Evolutionary conservation across 495 filamentous ascomycete genomes (phyloP), one percentile per base, ranked within the genome.

Genomic region (Podospora comata): DNA sequence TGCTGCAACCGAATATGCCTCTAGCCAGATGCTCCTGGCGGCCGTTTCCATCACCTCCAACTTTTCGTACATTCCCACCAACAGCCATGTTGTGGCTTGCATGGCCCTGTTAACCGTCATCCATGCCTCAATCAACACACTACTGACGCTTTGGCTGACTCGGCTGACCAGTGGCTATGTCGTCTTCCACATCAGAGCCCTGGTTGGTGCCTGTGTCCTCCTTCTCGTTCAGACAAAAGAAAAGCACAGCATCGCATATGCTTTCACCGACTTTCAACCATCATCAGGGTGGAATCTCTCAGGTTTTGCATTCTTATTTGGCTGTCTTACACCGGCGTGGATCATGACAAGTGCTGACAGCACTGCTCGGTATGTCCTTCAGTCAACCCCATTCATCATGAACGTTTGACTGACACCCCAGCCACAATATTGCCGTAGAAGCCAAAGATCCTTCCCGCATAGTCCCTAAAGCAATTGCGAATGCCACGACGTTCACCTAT

Each of bases 291-390:
- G 89, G 89, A 82, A 67, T 0, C 88, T 85, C 6, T 79, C 81
- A 27, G 89, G 88, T 5, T 90, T 88, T 72, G 85, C 85, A 18
- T 90, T 88, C 73, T 72, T 91, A 30, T 89, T 91, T 68, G 89
- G 89, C 23, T 90, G 90, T 73, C 76, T 91, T 27, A 87, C 86
- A 9, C 89, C 89, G 26, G 85, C 86, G 0, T 91, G 89, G 87
- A 89, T 86, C 56, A 88, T 88, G 76, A 76, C 74, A n/a, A 69
- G 70, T 34, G 74, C 74, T 13, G 75, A 77, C 55, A 75, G 75
- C 57, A 73, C 74, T 16, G 75, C 74, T 27, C 72, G 75, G n/a
- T n/a, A n/a, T n/a, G n/a, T n/a, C n/a, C n/a, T n/a, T n/a, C n/a
- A n/a, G n/a, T n/a, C n/a, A n/a, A n/a, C n/a, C n/a, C n/a, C n/a